Base-by-base conservation (phyloP, 371 early-diverging fungal genomes). In the Mucor ambiguus region DNA sequence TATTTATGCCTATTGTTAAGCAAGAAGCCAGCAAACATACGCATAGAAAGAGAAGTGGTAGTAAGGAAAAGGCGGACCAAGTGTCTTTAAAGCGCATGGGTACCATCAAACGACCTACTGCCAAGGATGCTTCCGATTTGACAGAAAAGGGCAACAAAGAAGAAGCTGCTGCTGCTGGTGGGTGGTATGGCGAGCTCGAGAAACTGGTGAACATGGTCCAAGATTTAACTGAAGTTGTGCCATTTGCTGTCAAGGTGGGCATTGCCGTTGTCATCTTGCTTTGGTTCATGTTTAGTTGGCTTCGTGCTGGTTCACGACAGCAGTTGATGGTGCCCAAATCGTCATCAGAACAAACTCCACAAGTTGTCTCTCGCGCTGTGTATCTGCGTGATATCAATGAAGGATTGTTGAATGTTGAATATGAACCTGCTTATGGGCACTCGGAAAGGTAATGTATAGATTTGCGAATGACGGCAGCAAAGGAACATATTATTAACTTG, bases 351-450 rank as follows among this genome's bases (percentile, higher is more conserved):
- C 56, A 56, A 16, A 20, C 7, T 8, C 2, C 58, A 24, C 52
- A 60, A 49, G 66, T 69, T 29, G 26, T 37, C 4, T 75, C 76
- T 18, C 76, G 87, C 22, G 83, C 87, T 10, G 85, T 87, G 5
- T 85, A 80, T 64, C 63, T 87, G 35, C 74, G 75, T 20, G 87
- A 87, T 54, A 58, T 87, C 41, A 79, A 87, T 66, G 81, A 84
- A 44, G 83, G 80, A 5, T 49, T 80, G 35, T 46, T 80, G 1
- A 67, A 68, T 41, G 59, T 61, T 0, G 63, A 72, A 12, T 29
- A 64, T 7, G 70, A 67, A 26, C 68, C 77, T 11, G 32, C 66
- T 38, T 77, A 75, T 58, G 69, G 61, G 14, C 64, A 69, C 33
- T 64, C 74, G 10, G 72, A 74, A 44, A 75, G 75, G 77, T 80